Base-by-base conservation (phyloP, 2,329 filamentous ascomycete species). In the Verticillium nonalfalfae region DNA sequence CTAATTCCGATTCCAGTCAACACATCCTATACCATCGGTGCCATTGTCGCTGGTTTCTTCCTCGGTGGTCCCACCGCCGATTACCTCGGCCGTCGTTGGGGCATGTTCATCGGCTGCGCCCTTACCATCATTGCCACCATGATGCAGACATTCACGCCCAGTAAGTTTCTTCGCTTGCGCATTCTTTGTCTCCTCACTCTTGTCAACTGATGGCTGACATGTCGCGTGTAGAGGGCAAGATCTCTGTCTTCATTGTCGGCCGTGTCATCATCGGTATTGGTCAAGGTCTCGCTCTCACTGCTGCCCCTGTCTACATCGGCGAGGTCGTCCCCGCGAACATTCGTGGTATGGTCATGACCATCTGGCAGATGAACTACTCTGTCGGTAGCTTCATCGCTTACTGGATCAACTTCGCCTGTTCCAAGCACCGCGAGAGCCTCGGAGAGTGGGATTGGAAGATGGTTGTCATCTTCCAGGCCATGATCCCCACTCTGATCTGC, bases 381-480 rank as follows among this genome's bases (percentile, higher is more conserved):
- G 85, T 87, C 57, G 85, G 85, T 26, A 82, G 79, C 14, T 88
- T 87, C 62, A 72, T 74, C 57, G 70, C 71, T 13, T 74, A 72
- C 68, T 74, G 72, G 86, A 84, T 90, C 69, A 86, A 86, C 71
- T 90, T 82, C 66, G 87, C 81, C 15, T 85, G 84, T 70, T 79
- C 80, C 39, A 78, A 85, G 68, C 75, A 89, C 72, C 76, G 77
- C 54, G 67, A 75, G 52, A 75, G 67, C 52, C 80, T 90, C 5
- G 88, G 88, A 45, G 78, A 91, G 66, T 90, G 88, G 88, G 87
- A 90, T 73, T 90, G 88, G 88, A 85, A 83, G 68, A 83, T 90
- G 77, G 85, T 90, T 14, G 84, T 90, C 64, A 85, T 91, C 64
- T 90, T 90, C 78, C 88, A 91, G 74, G 78, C 90, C 57, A 72